Percentiles rank a stretch among this genome's conserved stretches.
Evolutionary conservation across 768 basidiomycete species (phyloP).

Genomic region (Fomitopsis pulvina): DNA sequence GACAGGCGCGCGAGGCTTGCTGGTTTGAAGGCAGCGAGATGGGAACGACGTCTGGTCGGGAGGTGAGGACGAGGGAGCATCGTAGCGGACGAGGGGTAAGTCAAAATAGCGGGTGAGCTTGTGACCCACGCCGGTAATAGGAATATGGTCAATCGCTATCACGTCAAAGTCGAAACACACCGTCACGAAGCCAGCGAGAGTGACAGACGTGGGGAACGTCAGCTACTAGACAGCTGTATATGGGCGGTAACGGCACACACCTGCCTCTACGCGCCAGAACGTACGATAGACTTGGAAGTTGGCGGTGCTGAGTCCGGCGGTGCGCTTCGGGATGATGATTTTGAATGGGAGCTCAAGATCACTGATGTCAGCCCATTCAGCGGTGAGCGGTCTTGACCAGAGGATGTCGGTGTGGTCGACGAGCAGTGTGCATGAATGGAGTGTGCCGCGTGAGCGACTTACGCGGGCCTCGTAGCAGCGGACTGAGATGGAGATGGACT

Average conservation of each 20-base stretch:
- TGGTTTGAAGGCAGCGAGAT: constrained; percentile 34
- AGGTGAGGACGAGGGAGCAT: constrained; percentile 28
- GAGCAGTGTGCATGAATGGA: constrained; percentile 58
- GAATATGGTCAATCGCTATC: constrained; percentile 64
- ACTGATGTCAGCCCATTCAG: constrained; percentile 54
- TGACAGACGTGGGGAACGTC: constrained; percentile 5
- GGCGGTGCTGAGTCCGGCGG: constrained; percentile 61
- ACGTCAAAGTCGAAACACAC: background rate
- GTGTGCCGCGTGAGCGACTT: constrained; percentile 44
- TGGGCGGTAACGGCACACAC: constrained; percentile 34
- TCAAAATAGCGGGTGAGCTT: constrained; percentile 68
- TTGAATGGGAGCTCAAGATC: constrained; percentile 67
- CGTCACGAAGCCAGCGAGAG: background rate
- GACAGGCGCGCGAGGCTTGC: constrained; percentile 49
- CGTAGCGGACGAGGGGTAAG: constrained; percentile 65
- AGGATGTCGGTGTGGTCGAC: constrained; percentile 61
- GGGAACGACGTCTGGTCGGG: constrained; percentile 20
- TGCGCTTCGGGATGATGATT: constrained; percentile 56
- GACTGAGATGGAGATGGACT: constrained; percentile 64
- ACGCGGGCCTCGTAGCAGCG: constrained; percentile 79
- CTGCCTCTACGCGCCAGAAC: constrained; percentile 80
- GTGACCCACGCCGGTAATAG: constrained; percentile 58
- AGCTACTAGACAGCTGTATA: constrained; percentile 10
- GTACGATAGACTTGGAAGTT: constrained; percentile 74
- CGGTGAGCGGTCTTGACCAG: constrained; percentile 58